phyloP scores from a whole-genome alignment of 2,329 filamentous ascomycete species.

The Hyphodiscus sp. region DNA sequence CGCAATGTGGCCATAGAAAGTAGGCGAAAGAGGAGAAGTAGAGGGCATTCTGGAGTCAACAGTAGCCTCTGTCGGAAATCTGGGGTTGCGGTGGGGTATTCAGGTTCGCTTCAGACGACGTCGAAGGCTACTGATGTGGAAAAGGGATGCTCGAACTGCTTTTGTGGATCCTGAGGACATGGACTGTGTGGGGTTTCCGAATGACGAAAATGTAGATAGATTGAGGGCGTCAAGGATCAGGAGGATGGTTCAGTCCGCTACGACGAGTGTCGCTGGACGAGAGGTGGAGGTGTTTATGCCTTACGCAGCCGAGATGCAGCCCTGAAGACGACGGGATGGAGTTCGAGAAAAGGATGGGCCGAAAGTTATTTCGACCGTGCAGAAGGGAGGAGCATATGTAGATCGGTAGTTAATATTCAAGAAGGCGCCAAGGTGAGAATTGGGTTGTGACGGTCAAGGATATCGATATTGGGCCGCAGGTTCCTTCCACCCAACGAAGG shows the following conservation, averaged over 20 bases:
- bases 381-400: conserved; percentile 14
- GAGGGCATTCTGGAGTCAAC: conserved; percentile 14
- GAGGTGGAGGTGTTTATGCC: conserved; percentile 14
- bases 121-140: conserved; percentile 15
- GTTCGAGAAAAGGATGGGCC: conserved; percentile 13
- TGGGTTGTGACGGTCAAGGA: not conserved
- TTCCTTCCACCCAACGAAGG: not conserved
- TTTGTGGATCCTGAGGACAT: conserved; percentile 7
- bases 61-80: not conserved
- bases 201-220: conserved; percentile 6
- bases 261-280: not conserved
- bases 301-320: conserved; percentile 9
- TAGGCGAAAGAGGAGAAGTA: conserved; percentile 17
- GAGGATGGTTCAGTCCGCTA: conserved; percentile 9
- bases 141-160: conserved; percentile 8
- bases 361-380: conserved; percentile 17
- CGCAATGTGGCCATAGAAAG: conserved; percentile 24
- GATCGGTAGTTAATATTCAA: not conserved
- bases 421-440: not conserved
- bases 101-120: conserved; percentile 11
- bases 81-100: not conserved
- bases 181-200: conserved; percentile 15
- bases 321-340: conserved; percentile 2
- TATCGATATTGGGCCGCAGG: not conserved
- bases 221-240: conserved; percentile 1